phyloP scores from a whole-genome alignment of 441 rosid genomes.

The Gossypium lobatum region DNA sequence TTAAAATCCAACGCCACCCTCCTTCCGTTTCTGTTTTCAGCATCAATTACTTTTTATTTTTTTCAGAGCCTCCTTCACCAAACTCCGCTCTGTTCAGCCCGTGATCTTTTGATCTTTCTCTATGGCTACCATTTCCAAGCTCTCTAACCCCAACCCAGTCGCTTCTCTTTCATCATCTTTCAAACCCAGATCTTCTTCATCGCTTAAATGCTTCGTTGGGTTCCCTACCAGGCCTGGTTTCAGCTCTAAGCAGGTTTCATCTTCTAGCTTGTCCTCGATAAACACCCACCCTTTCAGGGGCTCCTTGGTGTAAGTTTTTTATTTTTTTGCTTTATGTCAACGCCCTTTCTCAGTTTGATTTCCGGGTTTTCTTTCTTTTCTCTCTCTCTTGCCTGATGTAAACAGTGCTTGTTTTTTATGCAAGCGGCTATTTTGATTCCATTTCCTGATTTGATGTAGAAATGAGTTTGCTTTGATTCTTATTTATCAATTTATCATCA shows the following conservation, averaged over 20 bases:
- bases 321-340: background rate
- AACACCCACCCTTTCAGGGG: conserved; percentile 21
- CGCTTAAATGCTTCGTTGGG: conserved; percentile 30
- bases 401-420: background rate
- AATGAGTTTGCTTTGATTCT: background rate
- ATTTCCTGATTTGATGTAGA: background rate
- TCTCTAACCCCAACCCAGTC: conserved; percentile 35
- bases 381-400: background rate
- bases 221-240: conserved; percentile 22
- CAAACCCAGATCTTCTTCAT: conserved; percentile 35
- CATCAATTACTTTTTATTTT: too few relatives aligned
- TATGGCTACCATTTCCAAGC: conserved; percentile 79
- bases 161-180: conserved; percentile 28
- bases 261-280: conserved; percentile 43
- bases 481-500: conserved; percentile 11
- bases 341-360: background rate
- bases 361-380: background rate
- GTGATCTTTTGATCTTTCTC: background rate
- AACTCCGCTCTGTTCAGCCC: background rate
- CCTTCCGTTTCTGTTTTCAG: background rate
- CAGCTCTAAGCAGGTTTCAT: conserved; percentile 27
- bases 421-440: background rate
- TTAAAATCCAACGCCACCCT: background rate
- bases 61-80: background rate
- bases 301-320: conserved; percentile 48